phyloP scores from a whole-genome alignment of 441 rosid genomes.

The Sinapis alba region DNA sequence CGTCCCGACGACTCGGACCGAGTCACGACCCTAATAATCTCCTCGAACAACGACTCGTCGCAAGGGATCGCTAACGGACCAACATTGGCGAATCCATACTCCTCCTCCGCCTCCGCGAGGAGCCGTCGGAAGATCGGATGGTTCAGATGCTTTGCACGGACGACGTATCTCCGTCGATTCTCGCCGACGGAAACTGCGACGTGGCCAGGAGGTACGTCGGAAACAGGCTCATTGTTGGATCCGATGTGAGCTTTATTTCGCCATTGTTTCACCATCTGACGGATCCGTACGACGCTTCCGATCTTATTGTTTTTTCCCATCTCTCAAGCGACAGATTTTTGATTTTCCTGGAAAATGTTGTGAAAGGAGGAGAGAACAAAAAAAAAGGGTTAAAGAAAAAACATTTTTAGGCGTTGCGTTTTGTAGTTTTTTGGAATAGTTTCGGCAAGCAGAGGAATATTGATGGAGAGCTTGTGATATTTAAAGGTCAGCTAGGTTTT shows the following conservation, averaged over 20 bases:
- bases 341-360: constrained; percentile 25
- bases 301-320: constrained; percentile 54
- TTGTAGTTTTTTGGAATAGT: neutral
- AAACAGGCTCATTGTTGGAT: constrained; percentile 21
- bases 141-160: constrained; percentile 74
- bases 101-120: constrained; percentile 77
- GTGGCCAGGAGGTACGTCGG: constrained; percentile 81
- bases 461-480: constrained; percentile 17
- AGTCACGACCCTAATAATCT: constrained; percentile 44
- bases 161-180: constrained; percentile 65
- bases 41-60: constrained; percentile 69
- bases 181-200: constrained; percentile 59
- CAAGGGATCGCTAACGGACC: constrained; percentile 87
- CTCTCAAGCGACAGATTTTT: constrained; percentile 23
- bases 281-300: constrained; percentile 70
- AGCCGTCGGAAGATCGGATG: constrained; percentile 72
- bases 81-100: constrained; percentile 74
- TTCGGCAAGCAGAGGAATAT: constrained; percentile 30
- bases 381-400: constrained; percentile 7
- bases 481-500: constrained; percentile 17
- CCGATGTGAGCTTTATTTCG: constrained; percentile 50
- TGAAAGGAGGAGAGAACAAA: constrained; percentile 10
- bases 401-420: constrained; percentile 22
- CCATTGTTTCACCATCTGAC: constrained; percentile 81
- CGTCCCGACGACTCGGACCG: constrained; percentile 40